Evolutionary conservation across 1,284 basidiomycete species (phyloP), one percentile per base, ranked within the genome.

Genomic region (Microbotryum silenes-acaulis): DNA sequence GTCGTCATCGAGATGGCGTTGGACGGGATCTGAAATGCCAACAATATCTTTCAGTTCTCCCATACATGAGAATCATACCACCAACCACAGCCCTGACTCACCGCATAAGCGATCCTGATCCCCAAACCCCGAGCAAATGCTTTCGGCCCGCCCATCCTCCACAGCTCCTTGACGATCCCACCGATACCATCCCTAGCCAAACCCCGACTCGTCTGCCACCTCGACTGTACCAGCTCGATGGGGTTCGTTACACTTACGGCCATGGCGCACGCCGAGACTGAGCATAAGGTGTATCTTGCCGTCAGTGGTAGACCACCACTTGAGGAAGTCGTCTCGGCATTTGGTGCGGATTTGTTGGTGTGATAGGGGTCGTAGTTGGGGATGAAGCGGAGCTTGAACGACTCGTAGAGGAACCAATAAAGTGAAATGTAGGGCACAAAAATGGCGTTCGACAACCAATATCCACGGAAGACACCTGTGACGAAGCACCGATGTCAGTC

Each of bases 181-280:
- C 31, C 50, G 4, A 71, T 46, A 8, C 69, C 67, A 1, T 61
- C 67, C 46, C 53, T 58, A 3, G 56, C 63, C 25, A 21, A 56
- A 6, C 62, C 70, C 3, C 62, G 64, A 16, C 56, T 59, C 2
- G 70, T 71, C 61, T 71, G 70, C 70, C 70, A 71, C 20, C 66
- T 48, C 44, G 67, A 63, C 51, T 71, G 69, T 7, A 71, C 64
- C 18, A 70, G 55, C 51, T 71, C 70, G 49, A 71, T 67, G 16
- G 64, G 64, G 21, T 68, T 70, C 9, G 70, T 70, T n/a, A 58
- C 47, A 23, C 57, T 51, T 5, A 65, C 65, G 1, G 65, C 62
- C 18, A 68, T 42, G 16, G 61, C 55, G 51, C 67, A 69, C 1
- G 69, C 63, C 7, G 56, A 45, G 56, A 68, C 66, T 42, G 67